A percentile compares a stretch with the other conserved stretches of the same genome.
phyloP scores from a whole-genome alignment of 108 stramenopile species.

The Epithemia pelagica region DNA sequence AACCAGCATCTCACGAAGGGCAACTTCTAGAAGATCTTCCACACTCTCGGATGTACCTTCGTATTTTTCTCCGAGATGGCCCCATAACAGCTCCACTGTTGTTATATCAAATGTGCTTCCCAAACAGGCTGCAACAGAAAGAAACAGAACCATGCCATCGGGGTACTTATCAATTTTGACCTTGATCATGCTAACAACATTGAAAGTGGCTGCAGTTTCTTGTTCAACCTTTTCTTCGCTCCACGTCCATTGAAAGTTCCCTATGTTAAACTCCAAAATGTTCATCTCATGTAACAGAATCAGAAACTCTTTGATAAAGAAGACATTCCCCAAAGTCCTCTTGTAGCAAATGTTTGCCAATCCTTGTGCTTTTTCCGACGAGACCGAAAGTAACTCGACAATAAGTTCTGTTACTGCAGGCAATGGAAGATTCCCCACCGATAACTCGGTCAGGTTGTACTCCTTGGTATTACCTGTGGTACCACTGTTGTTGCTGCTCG shows the following conservation, averaged over 20 bases:
- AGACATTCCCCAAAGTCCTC: constrained; percentile 54
- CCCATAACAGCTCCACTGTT: no score
- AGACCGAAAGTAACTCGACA: constrained; percentile 19
- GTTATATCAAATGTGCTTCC: no score
- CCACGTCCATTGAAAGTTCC: constrained; percentile 6
- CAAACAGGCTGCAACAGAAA: not conserved
- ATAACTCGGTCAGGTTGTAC: not conserved
- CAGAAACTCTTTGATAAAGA: constrained; percentile 34
- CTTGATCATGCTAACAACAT: constrained; percentile 9
- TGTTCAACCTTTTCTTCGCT: constrained; percentile 19
- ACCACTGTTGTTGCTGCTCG: not conserved
- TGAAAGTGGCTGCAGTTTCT: constrained; percentile 18
- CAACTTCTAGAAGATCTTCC: not conserved
- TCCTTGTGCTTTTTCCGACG: constrained; percentile 44
- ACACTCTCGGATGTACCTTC: not conserved
- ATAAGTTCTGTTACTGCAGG: not conserved
- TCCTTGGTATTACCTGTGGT: not conserved
- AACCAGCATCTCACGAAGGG: not conserved
- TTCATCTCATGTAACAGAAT: constrained; percentile 25
- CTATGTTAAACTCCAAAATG: constrained; percentile 28
- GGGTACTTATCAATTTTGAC: not conserved
- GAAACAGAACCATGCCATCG: not conserved
- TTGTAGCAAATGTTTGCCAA: constrained; percentile 30
- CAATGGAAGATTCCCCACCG: not conserved
- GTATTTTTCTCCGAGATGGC: no score